Evolutionary conservation across 257 asterid genomes (phyloP).

Genomic region (Solanum megistacrolobum): DNA sequence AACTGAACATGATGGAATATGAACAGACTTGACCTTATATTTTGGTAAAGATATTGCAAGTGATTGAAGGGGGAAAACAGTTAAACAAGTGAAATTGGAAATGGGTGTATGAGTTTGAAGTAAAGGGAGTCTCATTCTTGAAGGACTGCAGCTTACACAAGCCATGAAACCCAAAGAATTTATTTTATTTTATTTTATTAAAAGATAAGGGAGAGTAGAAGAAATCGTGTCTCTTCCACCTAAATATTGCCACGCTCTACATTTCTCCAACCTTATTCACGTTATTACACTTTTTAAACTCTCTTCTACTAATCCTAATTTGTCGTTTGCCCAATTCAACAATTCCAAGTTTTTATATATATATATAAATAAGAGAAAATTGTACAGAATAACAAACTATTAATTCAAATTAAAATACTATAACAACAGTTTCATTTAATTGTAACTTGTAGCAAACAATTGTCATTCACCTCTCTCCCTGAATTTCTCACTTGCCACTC

Average conservation of each 20-base stretch:
- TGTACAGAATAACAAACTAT: too few relatives aligned
- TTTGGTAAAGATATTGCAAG: constrained; percentile 3
- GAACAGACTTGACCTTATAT: constrained; percentile 13
- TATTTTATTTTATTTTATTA: too few relatives aligned
- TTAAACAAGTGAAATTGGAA: constrained; percentile 19
- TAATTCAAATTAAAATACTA: too few relatives aligned
- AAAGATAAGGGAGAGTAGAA: background rate
- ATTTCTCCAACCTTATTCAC: background rate
- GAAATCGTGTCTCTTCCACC: background rate
- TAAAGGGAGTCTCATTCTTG: constrained; percentile 6
- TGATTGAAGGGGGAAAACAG: constrained; percentile 20
- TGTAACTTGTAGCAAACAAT: too few relatives aligned
- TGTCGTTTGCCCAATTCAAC: background rate
- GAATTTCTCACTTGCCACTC: too few relatives aligned
- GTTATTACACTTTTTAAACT: background rate
- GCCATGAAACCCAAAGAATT: constrained; percentile 36
- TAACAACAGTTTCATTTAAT: too few relatives aligned
- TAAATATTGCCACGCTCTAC: background rate
- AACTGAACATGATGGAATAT: constrained; percentile 31
- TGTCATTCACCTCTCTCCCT: too few relatives aligned
- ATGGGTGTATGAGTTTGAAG: constrained; percentile 23
- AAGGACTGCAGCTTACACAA: constrained; percentile 43
- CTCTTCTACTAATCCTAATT: background rate
- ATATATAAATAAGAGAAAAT: too few relatives aligned
- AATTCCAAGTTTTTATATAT: too few relatives aligned